A percentile compares a stretch with the other conserved stretches of the same genome.
These are phyloP conservation scores for Colletotrichum nymphaeae DNA, from an alignment of 2,329 filamentous ascomycete species.

Conservation along the genomic window DNA sequence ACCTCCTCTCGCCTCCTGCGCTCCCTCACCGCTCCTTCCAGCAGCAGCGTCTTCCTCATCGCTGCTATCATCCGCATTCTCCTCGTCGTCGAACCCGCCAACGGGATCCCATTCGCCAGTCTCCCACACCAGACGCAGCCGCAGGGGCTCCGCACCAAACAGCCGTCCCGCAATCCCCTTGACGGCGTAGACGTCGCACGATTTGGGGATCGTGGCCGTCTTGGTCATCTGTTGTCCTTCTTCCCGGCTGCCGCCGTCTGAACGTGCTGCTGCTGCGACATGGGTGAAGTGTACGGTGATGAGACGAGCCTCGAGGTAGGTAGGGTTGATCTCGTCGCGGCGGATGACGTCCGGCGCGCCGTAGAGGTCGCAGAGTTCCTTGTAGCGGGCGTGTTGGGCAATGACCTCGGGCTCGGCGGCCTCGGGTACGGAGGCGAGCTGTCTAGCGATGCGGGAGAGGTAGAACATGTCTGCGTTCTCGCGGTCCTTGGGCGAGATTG, in stretches of 20 bases:
- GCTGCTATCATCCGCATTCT: constrained; percentile 61
- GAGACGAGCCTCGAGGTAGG: constrained; percentile 84
- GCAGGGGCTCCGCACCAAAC: constrained; percentile 74
- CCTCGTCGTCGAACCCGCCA: constrained; percentile 67
- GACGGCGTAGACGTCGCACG: constrained; percentile 83
- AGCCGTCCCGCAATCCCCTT: constrained; percentile 80
- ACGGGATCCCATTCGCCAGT: constrained; percentile 92
- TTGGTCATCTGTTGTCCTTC: constrained; percentile 39
- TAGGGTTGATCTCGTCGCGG: constrained; percentile 72
- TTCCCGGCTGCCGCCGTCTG: background rate
- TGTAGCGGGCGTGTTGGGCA: constrained; percentile 76
- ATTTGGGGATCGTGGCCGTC: constrained; percentile 73
- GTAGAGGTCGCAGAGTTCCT: constrained; percentile 79
- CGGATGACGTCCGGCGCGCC: constrained; percentile 75
- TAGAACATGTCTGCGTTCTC: constrained; percentile 95
- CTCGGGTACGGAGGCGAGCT: constrained; percentile 72
- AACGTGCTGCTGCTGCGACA: constrained; percentile 6
- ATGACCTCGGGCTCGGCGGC: constrained; percentile 66
- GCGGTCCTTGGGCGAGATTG: constrained; percentile 78
- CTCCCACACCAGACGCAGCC: constrained; percentile 81
- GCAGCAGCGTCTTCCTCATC: constrained; percentile 58
- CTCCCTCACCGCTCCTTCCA: constrained; percentile 34
- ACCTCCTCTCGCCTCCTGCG: constrained; percentile 51
- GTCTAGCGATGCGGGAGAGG: constrained; percentile 82
- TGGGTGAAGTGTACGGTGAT: constrained; percentile 71